Conservation (phyloP, 2,329 filamentous ascomycete genomes). For the Aspergillus fumigatiaffinis region DNA sequence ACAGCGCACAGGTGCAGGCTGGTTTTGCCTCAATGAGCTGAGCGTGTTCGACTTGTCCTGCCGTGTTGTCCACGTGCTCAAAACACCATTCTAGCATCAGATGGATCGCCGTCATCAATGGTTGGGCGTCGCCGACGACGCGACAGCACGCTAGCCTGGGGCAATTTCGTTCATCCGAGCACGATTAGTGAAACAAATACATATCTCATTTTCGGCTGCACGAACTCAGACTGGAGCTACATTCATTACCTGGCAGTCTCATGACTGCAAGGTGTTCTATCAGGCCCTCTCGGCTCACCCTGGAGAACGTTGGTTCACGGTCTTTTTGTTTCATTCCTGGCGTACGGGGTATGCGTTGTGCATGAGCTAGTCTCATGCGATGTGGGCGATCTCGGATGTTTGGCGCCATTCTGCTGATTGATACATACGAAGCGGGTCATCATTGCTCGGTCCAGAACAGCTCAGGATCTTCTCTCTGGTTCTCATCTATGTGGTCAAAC, state of each 20-base stretch:
- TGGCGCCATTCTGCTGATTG: not conserved
- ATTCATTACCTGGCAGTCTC: not conserved
- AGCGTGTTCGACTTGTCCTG: not conserved
- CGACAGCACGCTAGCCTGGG: not conserved
- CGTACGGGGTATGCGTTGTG: not conserved
- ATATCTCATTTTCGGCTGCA: conserved; percentile 30
- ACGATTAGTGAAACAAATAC: conserved; percentile 29
- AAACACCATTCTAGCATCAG: not conserved
- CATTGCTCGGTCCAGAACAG: not conserved
- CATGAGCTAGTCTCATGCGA: no score
- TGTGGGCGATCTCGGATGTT: not conserved
- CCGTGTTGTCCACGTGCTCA: not conserved
- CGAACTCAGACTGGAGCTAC: conserved; percentile 18
- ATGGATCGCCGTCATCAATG: not conserved
- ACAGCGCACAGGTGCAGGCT: not conserved
- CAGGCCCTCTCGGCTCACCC: no score
- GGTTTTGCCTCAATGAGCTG: not conserved
- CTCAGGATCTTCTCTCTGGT: not conserved
- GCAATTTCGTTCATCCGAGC: not conserved
- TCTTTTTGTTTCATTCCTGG: not conserved
- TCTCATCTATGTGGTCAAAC: not conserved
- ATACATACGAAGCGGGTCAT: not conserved
- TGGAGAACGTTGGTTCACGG: not conserved
- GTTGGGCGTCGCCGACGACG: not conserved
- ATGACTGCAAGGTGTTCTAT: not conserved